phyloP scores from a whole-genome alignment of 805 yeast species.

The Candida sphagnicola region DNA sequence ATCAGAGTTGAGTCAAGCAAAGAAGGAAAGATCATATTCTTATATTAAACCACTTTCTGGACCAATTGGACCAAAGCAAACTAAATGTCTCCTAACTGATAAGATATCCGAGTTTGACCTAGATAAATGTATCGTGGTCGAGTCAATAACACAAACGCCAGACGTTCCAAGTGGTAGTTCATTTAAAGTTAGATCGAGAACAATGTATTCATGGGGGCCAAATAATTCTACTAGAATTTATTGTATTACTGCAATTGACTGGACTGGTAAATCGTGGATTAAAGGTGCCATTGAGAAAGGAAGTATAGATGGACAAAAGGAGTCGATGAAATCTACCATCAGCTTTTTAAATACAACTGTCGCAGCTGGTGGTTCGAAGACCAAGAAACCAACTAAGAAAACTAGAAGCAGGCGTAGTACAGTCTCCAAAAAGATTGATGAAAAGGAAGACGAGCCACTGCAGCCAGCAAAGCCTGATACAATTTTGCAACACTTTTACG shows the following conservation, averaged over 20 bases:
- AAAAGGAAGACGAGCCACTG: slow-evolving; percentile 1
- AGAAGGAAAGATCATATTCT: slow-evolving; percentile 44
- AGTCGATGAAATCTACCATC: slow-evolving; percentile 48
- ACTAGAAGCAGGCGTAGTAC: slow-evolving; percentile 11
- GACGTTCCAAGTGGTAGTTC: slow-evolving; percentile 80
- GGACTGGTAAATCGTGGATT: slow-evolving; percentile 79
- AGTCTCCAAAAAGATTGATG: slow-evolving; percentile 10
- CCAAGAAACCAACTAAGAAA: slow-evolving; percentile 8
- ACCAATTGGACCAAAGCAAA: slow-evolving; percentile 75
- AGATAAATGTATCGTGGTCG: slow-evolving; percentile 43
- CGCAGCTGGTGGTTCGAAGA: slow-evolving; percentile 10
- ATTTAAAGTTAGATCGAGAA: slow-evolving; percentile 57
- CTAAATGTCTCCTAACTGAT: slow-evolving; percentile 62
- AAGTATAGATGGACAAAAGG: slow-evolving; percentile 67
- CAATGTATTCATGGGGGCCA: slow-evolving; percentile 59
- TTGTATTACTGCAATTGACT: slow-evolving; percentile 55
- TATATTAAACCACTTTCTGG: slow-evolving; percentile 64
- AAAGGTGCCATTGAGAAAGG: slow-evolving; percentile 74
- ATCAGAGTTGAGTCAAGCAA: slow-evolving; percentile 21
- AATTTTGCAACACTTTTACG: slow-evolving; percentile 14
- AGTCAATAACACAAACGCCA: slow-evolving; percentile 63
- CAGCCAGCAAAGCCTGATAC: slow-evolving; percentile 14
- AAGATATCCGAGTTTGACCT: slow-evolving; percentile 50
- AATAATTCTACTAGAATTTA: slow-evolving; percentile 50
- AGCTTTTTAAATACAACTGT: slow-evolving; percentile 37